phyloP scores from a whole-genome alignment of 2,329 filamentous ascomycete genomes.

The Sphaerulina populicola region DNA sequence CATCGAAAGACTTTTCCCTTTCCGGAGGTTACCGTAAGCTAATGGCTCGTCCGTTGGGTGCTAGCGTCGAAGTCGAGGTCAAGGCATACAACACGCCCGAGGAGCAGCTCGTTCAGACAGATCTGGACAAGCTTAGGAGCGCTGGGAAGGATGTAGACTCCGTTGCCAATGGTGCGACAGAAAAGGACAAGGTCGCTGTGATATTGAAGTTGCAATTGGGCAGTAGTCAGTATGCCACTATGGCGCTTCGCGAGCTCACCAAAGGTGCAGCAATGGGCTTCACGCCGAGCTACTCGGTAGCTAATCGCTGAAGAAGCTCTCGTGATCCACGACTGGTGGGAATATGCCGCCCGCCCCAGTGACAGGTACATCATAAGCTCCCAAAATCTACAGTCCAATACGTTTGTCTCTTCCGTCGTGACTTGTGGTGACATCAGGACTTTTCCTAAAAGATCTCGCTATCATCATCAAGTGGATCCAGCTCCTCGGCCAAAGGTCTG shows the following conservation, averaged over 20 bases:
- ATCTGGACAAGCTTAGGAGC: conserved; percentile 57
- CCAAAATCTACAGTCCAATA: neutral
- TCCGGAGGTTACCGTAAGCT: conserved; percentile 83
- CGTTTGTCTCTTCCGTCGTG: neutral
- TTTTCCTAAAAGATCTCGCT: conserved; percentile 29
- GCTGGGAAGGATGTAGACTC: conserved; percentile 15
- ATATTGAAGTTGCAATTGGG: conserved; percentile 67
- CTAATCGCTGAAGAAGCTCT: conserved; percentile 6
- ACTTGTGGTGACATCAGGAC: neutral
- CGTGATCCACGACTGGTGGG: neutral
- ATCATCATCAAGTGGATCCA: conserved; percentile 32
- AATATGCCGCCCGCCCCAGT: too few species aligned
- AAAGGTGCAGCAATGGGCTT: conserved; percentile 55
- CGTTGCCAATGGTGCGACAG: conserved; percentile 17
- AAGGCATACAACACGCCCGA: conserved; percentile 60
- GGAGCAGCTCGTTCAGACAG: conserved; percentile 82
- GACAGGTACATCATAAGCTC: too few species aligned
- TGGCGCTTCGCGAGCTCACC: conserved; percentile 72
- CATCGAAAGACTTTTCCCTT: conserved; percentile 78
- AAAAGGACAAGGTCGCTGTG: conserved; percentile 52
- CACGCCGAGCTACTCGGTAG: conserved; percentile 52
- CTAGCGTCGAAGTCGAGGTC: conserved; percentile 55
- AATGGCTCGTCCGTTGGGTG: conserved; percentile 57
- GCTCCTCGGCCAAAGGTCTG: conserved; percentile 9
- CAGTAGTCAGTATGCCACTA: conserved; percentile 75